Percentiles rank a stretch among this genome's conserved stretches.
Conservation (phyloP, 164 flowering plant species). For the Macadamia integrifolia region DNA sequence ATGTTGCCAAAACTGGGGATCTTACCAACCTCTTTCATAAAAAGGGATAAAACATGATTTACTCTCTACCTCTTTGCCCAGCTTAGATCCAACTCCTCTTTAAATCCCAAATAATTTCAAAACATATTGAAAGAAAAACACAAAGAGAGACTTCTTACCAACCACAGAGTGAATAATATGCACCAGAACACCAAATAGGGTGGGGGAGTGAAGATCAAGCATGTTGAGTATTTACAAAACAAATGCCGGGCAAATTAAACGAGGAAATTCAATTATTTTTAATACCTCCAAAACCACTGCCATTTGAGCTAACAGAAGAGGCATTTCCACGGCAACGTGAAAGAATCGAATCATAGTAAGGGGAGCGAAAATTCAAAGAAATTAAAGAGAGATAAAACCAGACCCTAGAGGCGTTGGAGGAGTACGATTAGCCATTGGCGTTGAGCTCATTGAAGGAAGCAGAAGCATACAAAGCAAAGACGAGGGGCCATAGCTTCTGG, state of each 20-base stretch:
- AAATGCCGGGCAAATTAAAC: too few species aligned
- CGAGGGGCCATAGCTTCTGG: too few species aligned
- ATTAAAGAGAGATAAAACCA: too few species aligned
- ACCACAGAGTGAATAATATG: conserved; percentile 72
- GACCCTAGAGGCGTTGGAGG: too few species aligned
- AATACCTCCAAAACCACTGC: conserved; percentile 84
- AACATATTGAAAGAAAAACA: neutral
- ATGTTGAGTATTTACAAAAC: too few species aligned
- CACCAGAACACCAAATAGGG: conserved; percentile 3
- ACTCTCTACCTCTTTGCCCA: neutral
- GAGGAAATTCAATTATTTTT: neutral
- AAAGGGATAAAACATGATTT: neutral
- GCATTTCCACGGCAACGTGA: conserved; percentile 67
- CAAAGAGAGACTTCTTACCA: conserved; percentile 34
- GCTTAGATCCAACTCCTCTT: neutral
- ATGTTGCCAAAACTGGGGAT: conserved; percentile 84
- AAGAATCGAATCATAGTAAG: too few species aligned
- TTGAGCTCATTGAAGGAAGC: too few species aligned
- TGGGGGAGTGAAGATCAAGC: neutral
- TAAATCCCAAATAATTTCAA: neutral
- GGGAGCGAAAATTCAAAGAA: too few species aligned
- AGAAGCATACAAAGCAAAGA: too few species aligned
- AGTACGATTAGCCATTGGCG: too few species aligned
- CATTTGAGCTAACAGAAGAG: conserved; percentile 78
- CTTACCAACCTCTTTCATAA: conserved; percentile 71